Evolutionary conservation across 176 grass and related monocot species (phyloP), one percentile per base, ranked within the genome.

Genomic region (Avena sativa): DNA sequence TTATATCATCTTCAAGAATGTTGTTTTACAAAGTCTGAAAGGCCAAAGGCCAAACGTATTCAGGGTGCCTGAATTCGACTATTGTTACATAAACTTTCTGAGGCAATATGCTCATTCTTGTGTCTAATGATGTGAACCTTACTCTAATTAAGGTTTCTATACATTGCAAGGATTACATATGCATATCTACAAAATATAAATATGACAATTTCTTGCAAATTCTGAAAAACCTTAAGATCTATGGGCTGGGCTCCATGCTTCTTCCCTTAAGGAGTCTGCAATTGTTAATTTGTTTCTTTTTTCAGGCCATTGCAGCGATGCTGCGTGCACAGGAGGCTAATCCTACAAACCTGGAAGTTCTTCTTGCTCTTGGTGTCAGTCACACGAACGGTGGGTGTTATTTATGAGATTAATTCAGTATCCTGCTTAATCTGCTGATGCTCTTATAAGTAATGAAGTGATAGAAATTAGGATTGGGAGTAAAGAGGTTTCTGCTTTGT

Each of bases 331-430:
- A 93, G 70, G 89, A 96, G 94, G 97, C 92, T 74, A 86, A 96
- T 93, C 97, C 97, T 32, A 84, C 82, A 87, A 99, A 99, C 77
- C 90, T 99, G 25, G 97, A 99, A 94, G 87, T 99, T 85, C 97
- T 99, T 91, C 97, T 99, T 64, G 87, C 97, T 87, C 97, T 99
- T 82, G 97, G 97, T 88, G 97, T 99, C 63, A 99, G 97, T 94
- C 97, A 99, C 85, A 99, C 97, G 30, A 99, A 99, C 11, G 97
- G 97, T 99, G 91, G 83, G 73, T 86, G 62, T 44, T 80, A 87
- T 64, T 40, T 46, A 68, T 77, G 70, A 46, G 52, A 70, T 8
- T 70, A 70, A 70, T 91, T 82, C 34, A 48, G 34, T 46, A 4
- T 46, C 76, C 44, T 85, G 51, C 30, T 44, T 57, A 85, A 80